Conservation (phyloP, 2,329 filamentous ascomycete species). For the Triangularia verruculosa region DNA sequence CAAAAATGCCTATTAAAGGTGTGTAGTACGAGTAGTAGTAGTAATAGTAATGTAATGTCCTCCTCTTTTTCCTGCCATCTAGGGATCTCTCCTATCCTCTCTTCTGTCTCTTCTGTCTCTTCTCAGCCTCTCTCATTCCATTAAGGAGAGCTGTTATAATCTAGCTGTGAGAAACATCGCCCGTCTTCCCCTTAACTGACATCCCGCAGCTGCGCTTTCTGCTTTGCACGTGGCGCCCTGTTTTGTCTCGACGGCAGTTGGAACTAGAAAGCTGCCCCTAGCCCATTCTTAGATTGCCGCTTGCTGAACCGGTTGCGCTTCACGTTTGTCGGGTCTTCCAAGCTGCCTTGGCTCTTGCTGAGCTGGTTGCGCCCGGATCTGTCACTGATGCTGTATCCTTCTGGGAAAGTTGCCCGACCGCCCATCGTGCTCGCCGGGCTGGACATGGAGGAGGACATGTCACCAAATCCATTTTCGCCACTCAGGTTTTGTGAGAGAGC, state of each 20-base stretch:
- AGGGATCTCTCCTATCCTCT: background rate
- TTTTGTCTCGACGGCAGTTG: background rate
- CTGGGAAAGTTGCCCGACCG: constrained; percentile 51
- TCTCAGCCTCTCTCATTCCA: background rate
- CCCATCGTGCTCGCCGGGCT: constrained; percentile 75
- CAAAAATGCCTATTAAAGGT: constrained; percentile 35
- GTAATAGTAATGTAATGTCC: constrained; percentile 15
- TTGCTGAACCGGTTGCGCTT: constrained; percentile 78
- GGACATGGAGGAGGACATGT: constrained; percentile 68
- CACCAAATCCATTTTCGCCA: constrained; percentile 63
- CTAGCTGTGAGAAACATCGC: background rate
- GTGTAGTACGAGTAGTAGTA: constrained; percentile 20
- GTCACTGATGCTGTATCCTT: constrained; percentile 49
- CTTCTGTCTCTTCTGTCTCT: background rate
- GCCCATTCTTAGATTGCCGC: constrained; percentile 89
- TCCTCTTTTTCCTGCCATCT: background rate
- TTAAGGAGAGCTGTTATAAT: constrained; percentile 2
- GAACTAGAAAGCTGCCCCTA: constrained; percentile 71
- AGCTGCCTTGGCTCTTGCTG: constrained; percentile 56
- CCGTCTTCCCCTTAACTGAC: background rate
- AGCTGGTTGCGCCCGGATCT: constrained; percentile 55
- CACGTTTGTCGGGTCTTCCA: constrained; percentile 48
- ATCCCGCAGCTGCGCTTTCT: background rate
- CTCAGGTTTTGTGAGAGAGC: constrained; percentile 70
- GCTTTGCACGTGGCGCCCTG: background rate